Evolutionary conservation across 2,329 filamentous ascomycete genomes (phyloP).

Genomic region (Pyrenophora tritici-repentis): DNA sequence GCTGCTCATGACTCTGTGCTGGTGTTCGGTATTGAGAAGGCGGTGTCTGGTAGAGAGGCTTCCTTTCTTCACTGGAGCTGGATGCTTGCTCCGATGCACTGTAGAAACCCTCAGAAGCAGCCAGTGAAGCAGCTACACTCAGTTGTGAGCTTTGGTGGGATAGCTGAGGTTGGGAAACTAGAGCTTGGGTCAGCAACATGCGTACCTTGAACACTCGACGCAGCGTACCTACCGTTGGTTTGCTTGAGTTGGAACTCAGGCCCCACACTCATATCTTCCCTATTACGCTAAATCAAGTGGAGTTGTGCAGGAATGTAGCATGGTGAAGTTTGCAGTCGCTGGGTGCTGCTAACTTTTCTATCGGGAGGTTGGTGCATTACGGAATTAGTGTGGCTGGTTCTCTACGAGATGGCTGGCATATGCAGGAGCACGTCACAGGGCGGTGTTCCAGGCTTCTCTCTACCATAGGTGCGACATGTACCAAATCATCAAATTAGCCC

Average conservation of each 20-base stretch:
- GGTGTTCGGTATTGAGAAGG: constrained; percentile 44
- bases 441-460: too few relatives aligned
- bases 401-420: too few relatives aligned
- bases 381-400: not conserved
- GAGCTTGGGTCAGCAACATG: constrained; percentile 19
- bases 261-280: constrained; percentile 46
- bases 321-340: constrained; percentile 17
- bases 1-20: constrained; percentile 45
- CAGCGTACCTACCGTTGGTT: constrained; percentile 48
- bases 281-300: constrained; percentile 34
- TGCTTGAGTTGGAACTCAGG: constrained; percentile 48
- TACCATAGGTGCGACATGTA: constrained; percentile 29
- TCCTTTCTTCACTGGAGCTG: constrained; percentile 43
- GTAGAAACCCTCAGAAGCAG: constrained; percentile 58
- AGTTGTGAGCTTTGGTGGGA: constrained; percentile 51
- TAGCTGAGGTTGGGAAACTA: constrained; percentile 49
- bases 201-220: constrained; percentile 1
- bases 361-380: constrained; percentile 31
- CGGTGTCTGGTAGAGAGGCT: constrained; percentile 40
- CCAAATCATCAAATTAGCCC: constrained; percentile 5
- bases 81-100: constrained; percentile 51
- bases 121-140: constrained; percentile 55
- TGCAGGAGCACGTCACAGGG: constrained; percentile 3
- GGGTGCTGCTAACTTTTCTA: constrained; percentile 33
- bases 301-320: constrained; percentile 37